Evolutionary conservation across 2,329 filamentous ascomycete genomes (phyloP), one percentile per base, ranked within the genome.

Genomic region (Neonectria neomacrospora): DNA sequence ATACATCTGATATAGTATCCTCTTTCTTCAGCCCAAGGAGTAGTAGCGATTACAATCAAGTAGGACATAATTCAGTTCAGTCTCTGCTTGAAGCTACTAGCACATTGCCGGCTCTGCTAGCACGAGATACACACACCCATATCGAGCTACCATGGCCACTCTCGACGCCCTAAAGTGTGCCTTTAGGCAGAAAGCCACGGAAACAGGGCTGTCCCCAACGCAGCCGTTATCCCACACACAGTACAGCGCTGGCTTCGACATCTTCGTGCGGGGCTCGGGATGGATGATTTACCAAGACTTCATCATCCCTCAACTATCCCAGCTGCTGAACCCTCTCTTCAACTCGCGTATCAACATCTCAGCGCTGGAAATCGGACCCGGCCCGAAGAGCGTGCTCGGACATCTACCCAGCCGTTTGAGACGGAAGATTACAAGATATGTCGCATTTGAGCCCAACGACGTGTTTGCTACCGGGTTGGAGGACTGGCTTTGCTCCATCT

Each of bases 291-390:
- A 88, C 72, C 67, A 79, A 71, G 73, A 83, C 52, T 88, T 88
- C 72, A 81, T 88, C 32, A 75, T 83, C 45, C 83, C 85, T 50
- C 80, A 85, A 44, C 74, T 88, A 5, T 75, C 76, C 53, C 69
- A 74, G 37, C 64, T 85, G 0, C 67, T 88, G 2, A 52, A 58
- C 1, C 68, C 79, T 58, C 75, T 86, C 34, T 73, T 83, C 66
- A 69, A 76, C 37, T 81, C 81, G 6, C 79, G 77, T 30, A 53
- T 6, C 26, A 50, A 69, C 12, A 74, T 89, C 64, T 88, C 86
- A 3, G 80, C 83, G 16, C 78, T 90, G 6, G 88, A 90, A 68
- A 84, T 90, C 53, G 86, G 86, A 66, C 85, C 88, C 0, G 88
- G 88, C 9, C 82, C 85, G 0, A 78, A 81, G 73, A 89, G 80